phyloP scores from a whole-genome alignment of 1,284 basidiomycete species.

The Ganoderma meredithae region DNA sequence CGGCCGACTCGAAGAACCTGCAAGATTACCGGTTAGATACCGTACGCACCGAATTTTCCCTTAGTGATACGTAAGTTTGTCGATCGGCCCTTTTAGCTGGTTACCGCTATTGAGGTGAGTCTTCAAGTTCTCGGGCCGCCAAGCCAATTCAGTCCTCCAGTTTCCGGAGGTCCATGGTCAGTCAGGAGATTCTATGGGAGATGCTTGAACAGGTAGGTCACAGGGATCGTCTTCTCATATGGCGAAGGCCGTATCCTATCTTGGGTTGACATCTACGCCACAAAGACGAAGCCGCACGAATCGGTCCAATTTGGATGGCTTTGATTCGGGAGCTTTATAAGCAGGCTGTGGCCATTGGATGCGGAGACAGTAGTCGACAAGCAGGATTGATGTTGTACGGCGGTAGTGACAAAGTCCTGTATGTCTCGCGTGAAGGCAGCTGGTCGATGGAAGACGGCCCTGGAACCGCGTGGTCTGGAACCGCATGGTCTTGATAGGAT shows the following conservation, averaged over 20 bases:
- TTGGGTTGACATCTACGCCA: neutral
- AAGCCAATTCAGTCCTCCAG: neutral
- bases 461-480: neutral
- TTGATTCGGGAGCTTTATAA: neutral
- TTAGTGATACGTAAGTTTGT: neutral
- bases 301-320: neutral
- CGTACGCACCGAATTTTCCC: neutral
- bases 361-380: neutral
- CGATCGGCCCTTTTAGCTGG: neutral
- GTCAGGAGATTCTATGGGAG: neutral
- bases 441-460: too few species aligned
- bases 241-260: neutral
- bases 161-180: neutral
- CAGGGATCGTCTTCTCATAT: neutral
- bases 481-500: neutral
- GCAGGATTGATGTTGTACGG: neutral
- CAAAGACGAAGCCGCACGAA: neutral
- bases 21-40: slow-evolving; percentile 2
- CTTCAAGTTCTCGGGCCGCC: neutral
- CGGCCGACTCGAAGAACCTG: neutral
- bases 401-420: neutral
- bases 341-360: neutral
- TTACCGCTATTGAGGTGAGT: neutral
- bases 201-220: neutral
- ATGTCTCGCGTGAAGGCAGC: too few species aligned